Evolutionary conservation across 2,329 filamentous ascomycete species (phyloP), one percentile per base, ranked within the genome.

Genomic region (Trichoderma arundinaceum): DNA sequence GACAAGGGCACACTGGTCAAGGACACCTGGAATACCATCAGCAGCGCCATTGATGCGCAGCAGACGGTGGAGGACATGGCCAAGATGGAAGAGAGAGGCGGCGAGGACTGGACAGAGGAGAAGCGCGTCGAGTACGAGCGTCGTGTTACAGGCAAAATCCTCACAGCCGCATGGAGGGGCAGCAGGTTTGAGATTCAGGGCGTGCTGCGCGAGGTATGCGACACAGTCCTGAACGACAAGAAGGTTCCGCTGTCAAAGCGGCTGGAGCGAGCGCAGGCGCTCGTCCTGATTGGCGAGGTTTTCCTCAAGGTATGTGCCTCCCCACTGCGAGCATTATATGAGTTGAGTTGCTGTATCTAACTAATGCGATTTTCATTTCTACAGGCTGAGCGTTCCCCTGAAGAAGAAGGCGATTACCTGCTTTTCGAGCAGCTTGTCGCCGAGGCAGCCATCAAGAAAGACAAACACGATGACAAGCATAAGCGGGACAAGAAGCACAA

Each of bases 31-130:
- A 94, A 92, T 75, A 99, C 95, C 35, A 97, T 99, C 75, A 93
- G 89, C 69, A 96, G 92, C 59, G 95, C 95, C 44, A 96, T 99
- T 70, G 94, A 97, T 75, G 95, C 95, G 32, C 95, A 99, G 81
- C 90, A 97, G 82, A 97, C 94, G 67, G 97, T 99, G 88, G 94
- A 99, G 82, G 94, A 97, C 78, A 98, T 99, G 95, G 94, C 93
- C 63, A 93, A 94, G 77, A 84, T 94, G 79, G 95, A 99, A 81
- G 92, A 97, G 82, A 89, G 90, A 74, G 95, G 94, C 61, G 95
- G 95, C 57, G 95, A 97, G 64, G 93, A 97, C 68, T 99, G 95
- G 95, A 98, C 95, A 0, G 95, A 99, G 69, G 95, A 98, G 87
- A 94, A 91, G 83, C 93, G 94, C 80, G 89, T 90, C 48, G 95